These are phyloP conservation scores for Pseudocercospora vitis DNA, from an alignment of 2,329 filamentous ascomycete species.

Conservation along the genomic window DNA sequence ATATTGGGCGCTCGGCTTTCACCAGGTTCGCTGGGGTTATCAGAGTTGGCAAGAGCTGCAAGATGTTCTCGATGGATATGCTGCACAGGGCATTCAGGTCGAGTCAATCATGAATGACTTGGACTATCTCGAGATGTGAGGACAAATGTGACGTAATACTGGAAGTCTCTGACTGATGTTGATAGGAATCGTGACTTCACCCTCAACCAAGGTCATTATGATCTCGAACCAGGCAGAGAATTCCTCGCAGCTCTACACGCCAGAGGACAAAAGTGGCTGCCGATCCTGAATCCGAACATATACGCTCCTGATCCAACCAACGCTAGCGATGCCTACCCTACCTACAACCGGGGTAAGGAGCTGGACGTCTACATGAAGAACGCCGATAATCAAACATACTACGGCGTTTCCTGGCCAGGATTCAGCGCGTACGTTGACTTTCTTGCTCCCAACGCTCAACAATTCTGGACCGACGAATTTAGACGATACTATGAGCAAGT, in stretches of 20 bases:
- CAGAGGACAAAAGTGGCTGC: constrained; percentile 55
- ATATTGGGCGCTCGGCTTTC: constrained; percentile 34
- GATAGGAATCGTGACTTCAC: constrained; percentile 62
- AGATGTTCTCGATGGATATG: constrained; percentile 55
- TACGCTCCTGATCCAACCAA: constrained; percentile 68
- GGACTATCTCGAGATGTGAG: constrained; percentile 50
- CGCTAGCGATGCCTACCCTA: constrained; percentile 55
- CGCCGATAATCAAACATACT: constrained; percentile 51
- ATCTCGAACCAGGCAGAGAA: constrained; percentile 52
- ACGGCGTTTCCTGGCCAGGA: constrained; percentile 28
- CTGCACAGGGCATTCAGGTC: constrained; percentile 51
- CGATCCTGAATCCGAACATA: constrained; percentile 59
- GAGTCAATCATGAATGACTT: constrained; percentile 42
- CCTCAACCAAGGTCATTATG: constrained; percentile 56
- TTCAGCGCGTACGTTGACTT: constrained; percentile 28
- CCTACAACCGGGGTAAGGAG: constrained; percentile 53
- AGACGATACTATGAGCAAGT: constrained; percentile 23
- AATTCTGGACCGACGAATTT: constrained; percentile 32
- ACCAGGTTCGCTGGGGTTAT: constrained; percentile 48
- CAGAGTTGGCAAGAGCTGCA: constrained; percentile 66
- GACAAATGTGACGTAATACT: no score
- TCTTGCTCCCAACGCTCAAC: constrained; percentile 25
- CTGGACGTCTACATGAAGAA: constrained; percentile 55
- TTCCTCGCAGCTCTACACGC: constrained; percentile 54
- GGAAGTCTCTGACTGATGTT: no score